Percentiles rank a stretch among this genome's conserved stretches.
Evolutionary conservation across 2,329 filamentous ascomycete species (phyloP).

Genomic region (Alternaria atra): DNA sequence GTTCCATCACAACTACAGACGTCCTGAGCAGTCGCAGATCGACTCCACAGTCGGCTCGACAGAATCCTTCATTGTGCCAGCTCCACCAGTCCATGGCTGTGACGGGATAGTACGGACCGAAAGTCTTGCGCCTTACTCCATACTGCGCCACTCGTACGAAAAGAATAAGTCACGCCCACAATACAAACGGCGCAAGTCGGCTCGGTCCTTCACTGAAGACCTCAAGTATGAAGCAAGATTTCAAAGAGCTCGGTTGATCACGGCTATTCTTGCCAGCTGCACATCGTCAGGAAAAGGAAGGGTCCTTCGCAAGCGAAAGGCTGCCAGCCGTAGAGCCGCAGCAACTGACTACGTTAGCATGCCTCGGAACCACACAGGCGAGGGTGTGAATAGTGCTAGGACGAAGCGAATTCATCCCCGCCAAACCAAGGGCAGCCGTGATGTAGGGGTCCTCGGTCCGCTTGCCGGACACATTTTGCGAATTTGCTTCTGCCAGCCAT

Average conservation of each 20-base stretch:
- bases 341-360: conserved; percentile 7
- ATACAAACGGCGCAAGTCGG: conserved; percentile 13
- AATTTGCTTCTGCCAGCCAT: conserved; percentile 50
- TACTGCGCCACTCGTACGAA: conserved; percentile 10
- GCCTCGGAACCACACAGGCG: background rate
- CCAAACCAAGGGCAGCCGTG: background rate
- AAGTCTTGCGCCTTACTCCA: conserved; percentile 30
- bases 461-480: conserved; percentile 37
- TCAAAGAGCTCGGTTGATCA: conserved; percentile 23
- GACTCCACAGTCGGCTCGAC: conserved; percentile 20
- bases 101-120: conserved; percentile 36
- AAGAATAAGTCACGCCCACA: conserved; percentile 3
- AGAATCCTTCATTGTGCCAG: conserved; percentile 18
- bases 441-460: conserved; percentile 13
- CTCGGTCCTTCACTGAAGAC: conserved; percentile 12
- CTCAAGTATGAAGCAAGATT: conserved; percentile 24
- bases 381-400: background rate
- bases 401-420: conserved; percentile 1
- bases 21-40: conserved; percentile 28
- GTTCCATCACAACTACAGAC: conserved; percentile 32
- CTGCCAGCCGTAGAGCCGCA: conserved; percentile 3
- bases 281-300: conserved; percentile 18
- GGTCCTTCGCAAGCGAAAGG: conserved; percentile 20
- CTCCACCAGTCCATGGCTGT: conserved; percentile 36
- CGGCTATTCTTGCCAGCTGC: conserved; percentile 21